Base-by-base conservation (phyloP, 306 rosid species). In the Vachellia collinsii region DNA sequence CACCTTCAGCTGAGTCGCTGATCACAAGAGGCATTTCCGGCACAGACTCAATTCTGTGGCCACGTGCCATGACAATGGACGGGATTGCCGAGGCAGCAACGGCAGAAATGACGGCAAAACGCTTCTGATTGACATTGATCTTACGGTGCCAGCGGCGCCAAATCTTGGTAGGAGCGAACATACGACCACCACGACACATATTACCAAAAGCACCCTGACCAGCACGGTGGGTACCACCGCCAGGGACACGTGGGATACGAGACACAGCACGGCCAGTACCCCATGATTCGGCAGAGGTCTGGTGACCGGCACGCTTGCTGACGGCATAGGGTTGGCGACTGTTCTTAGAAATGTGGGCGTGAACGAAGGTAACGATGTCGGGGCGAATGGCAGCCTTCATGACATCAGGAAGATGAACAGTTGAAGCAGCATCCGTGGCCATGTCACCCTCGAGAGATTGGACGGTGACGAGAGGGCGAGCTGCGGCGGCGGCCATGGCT, bases 151-250 rank as follows among this genome's bases (percentile, higher is more conserved):
- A 92, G 7, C 91, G 93, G 65, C 97, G 94, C 94, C 94, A 92
- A 89, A 92, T 92, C 92, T 88, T 90, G 34, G 97, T 92, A 0
- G 94, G 97, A 1, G 97, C 97, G 53, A 92, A 92, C 97, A 92
- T 92, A 54, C 97, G 90, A 0, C 97, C 97, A 0, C 97, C 97
- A 0, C 97, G 94, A 76, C 97, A 92, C 97, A 92, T 92, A 91
- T 92, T 92, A 4, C 97, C 94, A 59, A 92, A 90, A 16, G 94
- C 94, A 0, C 84, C 97, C 83, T 92, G 95, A 0, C 97, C 95
- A 3, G 97, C 97, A 16, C 95, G 97, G 79, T 92, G 97, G 2
- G 97, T 92, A 0, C 97, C 97, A n/a, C 97, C 93, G 0, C 97
- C 97, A 6, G 93, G 88, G 5, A 92, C 95, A 1, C 97, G 94